Percentiles rank a stretch among this genome's conserved stretches.
These are phyloP conservation scores for Leccinum uliginosum DNA, from an alignment of 768 basidiomycete genomes.

Conservation along the genomic window DNA sequence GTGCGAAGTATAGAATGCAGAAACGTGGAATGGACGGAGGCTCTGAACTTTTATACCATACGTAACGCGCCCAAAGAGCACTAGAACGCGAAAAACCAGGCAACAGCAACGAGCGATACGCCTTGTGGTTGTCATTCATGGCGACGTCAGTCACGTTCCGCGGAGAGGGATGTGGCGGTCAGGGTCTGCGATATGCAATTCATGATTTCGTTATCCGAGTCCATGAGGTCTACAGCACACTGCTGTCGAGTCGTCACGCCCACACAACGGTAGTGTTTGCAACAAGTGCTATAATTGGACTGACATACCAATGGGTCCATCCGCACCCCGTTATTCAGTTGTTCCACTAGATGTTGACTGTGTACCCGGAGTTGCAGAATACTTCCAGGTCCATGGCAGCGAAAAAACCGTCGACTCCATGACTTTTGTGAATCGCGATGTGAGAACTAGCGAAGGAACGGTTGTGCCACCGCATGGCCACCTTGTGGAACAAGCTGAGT, in stretches of 20 bases:
- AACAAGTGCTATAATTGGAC: not conserved
- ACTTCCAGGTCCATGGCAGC: not conserved
- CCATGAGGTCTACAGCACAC: slow-evolving; percentile 4
- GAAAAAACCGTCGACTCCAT: not conserved
- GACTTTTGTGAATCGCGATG: not conserved
- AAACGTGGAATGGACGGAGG: not conserved
- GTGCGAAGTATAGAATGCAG: not conserved
- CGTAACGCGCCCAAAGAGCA: slow-evolving; percentile 6
- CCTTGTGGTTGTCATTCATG: slow-evolving; percentile 2
- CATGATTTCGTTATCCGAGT: not conserved
- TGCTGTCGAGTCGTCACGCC: not conserved
- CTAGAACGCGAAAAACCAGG: not conserved
- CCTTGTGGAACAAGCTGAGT: slow-evolving; percentile 2
- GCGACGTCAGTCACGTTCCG: not conserved
- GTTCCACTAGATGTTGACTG: not conserved
- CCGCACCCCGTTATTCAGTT: not conserved
- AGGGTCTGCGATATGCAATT: slow-evolving; percentile 4
- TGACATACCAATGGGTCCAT: not conserved
- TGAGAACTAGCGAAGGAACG: no score
- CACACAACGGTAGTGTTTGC: not conserved
- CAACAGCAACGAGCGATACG: not conserved
- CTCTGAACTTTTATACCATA: not conserved
- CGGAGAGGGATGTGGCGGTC: slow-evolving; percentile 3
- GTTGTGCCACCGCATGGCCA: not conserved
- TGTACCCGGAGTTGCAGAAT: not conserved